Evolutionary conservation across 345 rosid species (phyloP), one percentile per base, ranked within the genome.

Genomic region (Hypericum androsaemum): DNA sequence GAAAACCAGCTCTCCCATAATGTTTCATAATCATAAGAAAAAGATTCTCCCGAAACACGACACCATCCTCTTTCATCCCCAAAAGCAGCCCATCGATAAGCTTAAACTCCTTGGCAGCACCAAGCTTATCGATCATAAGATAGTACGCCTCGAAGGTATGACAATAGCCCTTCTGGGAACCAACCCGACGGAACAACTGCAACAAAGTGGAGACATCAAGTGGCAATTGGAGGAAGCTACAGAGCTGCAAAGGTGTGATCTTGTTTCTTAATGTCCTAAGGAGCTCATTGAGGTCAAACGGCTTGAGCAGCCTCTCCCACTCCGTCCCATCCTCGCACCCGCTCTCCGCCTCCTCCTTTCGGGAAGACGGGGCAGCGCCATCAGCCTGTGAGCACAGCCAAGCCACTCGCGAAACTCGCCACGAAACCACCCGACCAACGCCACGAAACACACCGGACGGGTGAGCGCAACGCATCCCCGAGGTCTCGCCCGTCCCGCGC

Each of bases 251-350:
- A 13, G 50, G 50, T 8, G 50, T 46, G 50, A 46, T 6, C 22
- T 32, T 46, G 22, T 46, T 13, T 6, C 50, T 66, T 14, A 80
- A 50, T 6, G 84, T 72, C 14, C 64, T 68, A 28, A 77, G 74
- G 50, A 82, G 88, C 14, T 76, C 84, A 47, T 71, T 74, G 37
- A 89, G 54, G 62, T 86, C 88, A 55, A 78, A 89, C 50, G 94
- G 95, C 59, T 74, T 86, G 62, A 86, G 78, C 64, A 86, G 71
- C 59, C 74, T 84, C 75, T 86, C 95, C 94, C 95, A 84, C 57
- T 89, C 88, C 14, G 72, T 83, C 56, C 65, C 58, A 36, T 76
- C 50, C 37, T 58, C 74, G 6, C 74, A 66, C 22, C 44, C 74
- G 43, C 62, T 60, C 51, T 44, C 56, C 32, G 32, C 4, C 32